Evolutionary conservation across 2,329 filamentous ascomycete genomes (phyloP).

Genomic region (Epichloe bromicola): DNA sequence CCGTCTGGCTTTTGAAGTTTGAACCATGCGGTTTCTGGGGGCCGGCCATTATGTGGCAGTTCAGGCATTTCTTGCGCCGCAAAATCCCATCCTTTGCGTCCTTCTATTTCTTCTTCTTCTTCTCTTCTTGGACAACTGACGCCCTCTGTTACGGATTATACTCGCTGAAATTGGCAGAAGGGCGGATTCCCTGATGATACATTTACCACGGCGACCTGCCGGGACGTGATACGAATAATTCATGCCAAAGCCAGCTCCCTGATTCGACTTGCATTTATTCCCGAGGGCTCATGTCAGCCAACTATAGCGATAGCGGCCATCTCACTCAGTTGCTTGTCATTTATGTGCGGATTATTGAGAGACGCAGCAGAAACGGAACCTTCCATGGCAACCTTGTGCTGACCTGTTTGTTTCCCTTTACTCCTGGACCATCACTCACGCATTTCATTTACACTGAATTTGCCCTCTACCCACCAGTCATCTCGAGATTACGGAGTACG

Average conservation of each 20-base stretch:
- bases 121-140: not conserved
- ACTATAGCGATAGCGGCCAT: not conserved
- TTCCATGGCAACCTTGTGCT: too few species aligned
- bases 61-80: not conserved
- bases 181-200: not conserved
- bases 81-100: fast-evolving
- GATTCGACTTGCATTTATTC: not conserved
- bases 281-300: not conserved
- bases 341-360: not conserved
- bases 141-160: not conserved
- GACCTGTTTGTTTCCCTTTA: too few species aligned
- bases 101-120: not conserved
- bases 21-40: not conserved
- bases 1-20: not conserved
- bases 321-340: not conserved
- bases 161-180: not conserved
- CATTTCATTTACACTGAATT: not conserved
- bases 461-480: not conserved
- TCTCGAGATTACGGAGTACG: too few species aligned
- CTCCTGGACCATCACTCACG: too few species aligned
- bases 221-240: not conserved
- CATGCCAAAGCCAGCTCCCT: not conserved
- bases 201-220: not conserved
- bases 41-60: not conserved
- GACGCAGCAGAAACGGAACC: too few species aligned